Evolutionary conservation across 306 rosid species (phyloP).

Genomic region (Carpinus viminea): DNA sequence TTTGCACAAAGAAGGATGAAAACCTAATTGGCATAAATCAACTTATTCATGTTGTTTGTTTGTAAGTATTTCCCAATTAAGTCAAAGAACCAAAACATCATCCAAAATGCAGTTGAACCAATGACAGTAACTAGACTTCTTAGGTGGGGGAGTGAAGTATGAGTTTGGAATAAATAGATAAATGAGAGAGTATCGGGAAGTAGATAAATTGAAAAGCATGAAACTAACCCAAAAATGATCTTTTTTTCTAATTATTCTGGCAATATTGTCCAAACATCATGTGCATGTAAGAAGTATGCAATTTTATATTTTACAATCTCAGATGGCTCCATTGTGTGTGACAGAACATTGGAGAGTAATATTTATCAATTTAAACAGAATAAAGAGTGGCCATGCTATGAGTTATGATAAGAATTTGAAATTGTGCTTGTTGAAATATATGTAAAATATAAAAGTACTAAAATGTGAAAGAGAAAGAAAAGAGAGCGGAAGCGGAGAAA

Average conservation of each 20-base stretch:
- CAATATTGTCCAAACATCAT: not conserved
- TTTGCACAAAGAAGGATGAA: slow-evolving; percentile 13
- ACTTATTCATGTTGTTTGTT: slow-evolving; percentile 17
- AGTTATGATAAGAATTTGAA: not conserved
- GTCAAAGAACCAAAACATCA: not conserved
- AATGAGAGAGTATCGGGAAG: not conserved
- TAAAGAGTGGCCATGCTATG: not conserved
- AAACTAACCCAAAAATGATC: not conserved
- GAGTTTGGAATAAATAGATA: not conserved
- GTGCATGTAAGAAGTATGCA: not conserved
- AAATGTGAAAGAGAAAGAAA: too few species aligned
- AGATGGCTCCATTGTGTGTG: not conserved
- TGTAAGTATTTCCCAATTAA: slow-evolving; percentile 9
- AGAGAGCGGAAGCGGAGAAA: too few species aligned
- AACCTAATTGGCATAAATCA: slow-evolving; percentile 12
- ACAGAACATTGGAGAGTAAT: not conserved
- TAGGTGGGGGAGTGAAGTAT: not conserved
- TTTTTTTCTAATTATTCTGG: not conserved
- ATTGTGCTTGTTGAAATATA: not conserved
- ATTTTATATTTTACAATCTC: not conserved
- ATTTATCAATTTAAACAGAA: not conserved
- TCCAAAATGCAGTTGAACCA: not conserved
- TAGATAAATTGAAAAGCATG: not conserved
- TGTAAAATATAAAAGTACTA: too few species aligned
- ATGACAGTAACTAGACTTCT: not conserved